Evolutionary conservation across 179 eudicot species (phyloP), one percentile per base, ranked within the genome.

Genomic region (Beta macrorhiza): DNA sequence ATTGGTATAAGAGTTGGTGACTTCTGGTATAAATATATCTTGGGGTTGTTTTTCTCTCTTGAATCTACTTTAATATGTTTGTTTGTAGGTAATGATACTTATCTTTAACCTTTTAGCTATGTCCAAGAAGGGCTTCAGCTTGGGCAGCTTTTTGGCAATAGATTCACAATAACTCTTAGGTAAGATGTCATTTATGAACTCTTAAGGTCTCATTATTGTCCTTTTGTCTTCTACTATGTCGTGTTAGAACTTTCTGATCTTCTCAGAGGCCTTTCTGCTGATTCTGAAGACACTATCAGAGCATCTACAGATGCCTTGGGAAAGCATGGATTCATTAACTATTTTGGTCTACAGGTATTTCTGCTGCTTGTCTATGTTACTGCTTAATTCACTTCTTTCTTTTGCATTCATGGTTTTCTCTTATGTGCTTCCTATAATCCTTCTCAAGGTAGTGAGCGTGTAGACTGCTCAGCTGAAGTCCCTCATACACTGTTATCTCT

Each of bases 1-100:
- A 87, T 92, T 87, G 99, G 98, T 78, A 92, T 96, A 63, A 96
- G 90, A 92, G 88, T 94, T 81, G 99, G 99, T 59, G 88, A 96
- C 80, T 96, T 96, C 85, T 89, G 99, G 99, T 95, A 87, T 86
- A 93, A 22, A 74, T 32, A 3, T 56, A n/a, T 45, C 25, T 45
- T 42, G 20, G 25, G 44, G n/a, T 65, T 83, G 45, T 80, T 42
- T 29, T 86, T 52, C 51, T 81, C 47, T 29, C 82, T 42, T 75
- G 55, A 51, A 47, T 57, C 15, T 64, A 4, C 25, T 32, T n/a
- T 32, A 67, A 57, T 56, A 25, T 81, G 74, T 61, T 58, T 45
- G 58, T 29, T 53, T 20, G 49, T 52, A 5, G 29, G 16, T 74
- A 80, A 77, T 84, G 74, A 80, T 70, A 63, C 61, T 15, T 25